Evolutionary conservation across 2,329 filamentous ascomycete genomes (phyloP), one percentile per base, ranked within the genome.

Genomic region (Camptophora hylomeconis): DNA sequence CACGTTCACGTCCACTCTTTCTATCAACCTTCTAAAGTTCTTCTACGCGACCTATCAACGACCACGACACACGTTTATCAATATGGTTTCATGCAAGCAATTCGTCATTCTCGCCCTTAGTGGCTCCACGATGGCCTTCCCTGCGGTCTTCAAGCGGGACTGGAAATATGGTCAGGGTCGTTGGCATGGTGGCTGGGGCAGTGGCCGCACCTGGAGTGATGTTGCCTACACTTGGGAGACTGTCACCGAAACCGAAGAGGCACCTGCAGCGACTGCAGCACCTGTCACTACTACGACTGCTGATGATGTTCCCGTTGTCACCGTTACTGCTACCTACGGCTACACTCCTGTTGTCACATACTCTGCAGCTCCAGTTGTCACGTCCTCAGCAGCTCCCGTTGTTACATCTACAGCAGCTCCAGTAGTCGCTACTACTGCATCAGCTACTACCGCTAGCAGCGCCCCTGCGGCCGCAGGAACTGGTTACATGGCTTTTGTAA

Each of bases 281-380:
- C 66, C 69, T 16, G 69, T 68, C 31, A 65, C 74, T 16, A 62
- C 68, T 27, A 47, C 51, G 32, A 41, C 57, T 32, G 52, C 57
- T 26, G 13, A 32, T 9, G 17, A 29, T 19, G 21, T 14, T 7
- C 18, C 20, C n/a, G 10, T 21, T 24, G 7, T 21, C 7, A 14
- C 27, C 9, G 14, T 31, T 3, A 17, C 30, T 24, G 4, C 17
- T n/a, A 20, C 31, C 5, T 12, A 9, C 13, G n/a, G 17, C 29
- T 17, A 32, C 12, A 21, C 12, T 14, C 7, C 16, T 2, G 17
- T 12, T 15, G 19, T 15, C 28, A 22, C 17, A 11, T 22, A n/a
- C 28, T 22, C 24, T 14, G 25, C 7, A 11, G 18, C 11, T n/a
- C 7, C 26, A 10, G 22, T 16, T 13, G 18, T 11, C 3, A 7